Percentiles rank a stretch among this genome's conserved stretches.
These are phyloP conservation scores for Debaryomyces sp. DNA, from an alignment of 1,139 yeast species.

Conservation along the genomic window DNA sequence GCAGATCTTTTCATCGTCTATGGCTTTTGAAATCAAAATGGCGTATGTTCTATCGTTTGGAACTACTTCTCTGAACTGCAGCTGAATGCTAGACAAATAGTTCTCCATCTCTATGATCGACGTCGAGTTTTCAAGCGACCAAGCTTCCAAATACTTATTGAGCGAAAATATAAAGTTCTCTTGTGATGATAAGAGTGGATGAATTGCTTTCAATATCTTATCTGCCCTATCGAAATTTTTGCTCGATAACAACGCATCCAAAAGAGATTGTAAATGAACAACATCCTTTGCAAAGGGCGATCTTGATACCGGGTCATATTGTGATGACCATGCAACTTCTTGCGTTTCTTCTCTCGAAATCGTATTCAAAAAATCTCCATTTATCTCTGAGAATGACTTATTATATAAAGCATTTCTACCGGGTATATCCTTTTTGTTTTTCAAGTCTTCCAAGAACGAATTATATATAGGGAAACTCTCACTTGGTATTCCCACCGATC, in stretches of 20 bases:
- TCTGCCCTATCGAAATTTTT: constrained; percentile 74
- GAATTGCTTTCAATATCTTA: constrained; percentile 60
- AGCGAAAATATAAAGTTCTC: constrained; percentile 37
- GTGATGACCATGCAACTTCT: constrained; percentile 40
- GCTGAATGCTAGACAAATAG: constrained; percentile 30
- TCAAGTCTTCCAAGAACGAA: constrained; percentile 17
- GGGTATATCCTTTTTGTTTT: constrained; percentile 11
- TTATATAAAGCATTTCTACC: constrained; percentile 16
- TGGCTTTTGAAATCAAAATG: constrained; percentile 34
- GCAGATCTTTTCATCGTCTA: constrained; percentile 19
- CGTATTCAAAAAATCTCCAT: constrained; percentile 15
- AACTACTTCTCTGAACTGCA: constrained; percentile 29
- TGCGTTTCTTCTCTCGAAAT: constrained; percentile 22
- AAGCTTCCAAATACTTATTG: constrained; percentile 41
- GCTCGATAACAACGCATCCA: constrained; percentile 78
- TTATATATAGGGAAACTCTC: constrained; percentile 16
- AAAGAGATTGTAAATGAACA: constrained; percentile 69
- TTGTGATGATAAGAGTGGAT: constrained; percentile 41
- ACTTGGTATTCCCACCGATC: constrained; percentile 7
- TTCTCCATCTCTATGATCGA: constrained; percentile 28
- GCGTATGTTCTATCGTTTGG: constrained; percentile 54
- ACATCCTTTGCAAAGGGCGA: constrained; percentile 59
- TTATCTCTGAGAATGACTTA: constrained; percentile 27
- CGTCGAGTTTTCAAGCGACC: constrained; percentile 32
- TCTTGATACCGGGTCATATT: constrained; percentile 45